Evolutionary conservation across 1,139 yeast genomes (phyloP).

Genomic region (Taphrina pruni): DNA sequence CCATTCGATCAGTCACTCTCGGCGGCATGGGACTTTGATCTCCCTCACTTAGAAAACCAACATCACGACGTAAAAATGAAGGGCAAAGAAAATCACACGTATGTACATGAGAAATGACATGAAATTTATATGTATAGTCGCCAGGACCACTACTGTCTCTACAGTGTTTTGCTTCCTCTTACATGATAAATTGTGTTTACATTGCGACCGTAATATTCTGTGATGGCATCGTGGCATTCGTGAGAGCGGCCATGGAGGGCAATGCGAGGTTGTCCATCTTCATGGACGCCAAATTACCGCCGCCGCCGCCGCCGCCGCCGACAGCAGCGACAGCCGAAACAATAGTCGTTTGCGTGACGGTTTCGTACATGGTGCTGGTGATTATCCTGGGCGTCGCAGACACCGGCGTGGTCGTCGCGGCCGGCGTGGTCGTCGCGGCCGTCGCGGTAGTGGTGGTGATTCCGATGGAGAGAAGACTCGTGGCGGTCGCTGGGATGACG

Average conservation of each 20-base stretch:
- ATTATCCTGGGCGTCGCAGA: constrained; percentile 7
- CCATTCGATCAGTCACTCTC: constrained; percentile 70
- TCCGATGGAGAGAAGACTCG: constrained; percentile 6
- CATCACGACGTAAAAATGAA: no score
- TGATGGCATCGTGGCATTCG: not conserved
- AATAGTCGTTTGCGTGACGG: constrained; percentile 2
- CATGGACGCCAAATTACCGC: constrained; percentile 13
- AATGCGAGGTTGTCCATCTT: not conserved
- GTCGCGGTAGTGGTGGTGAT: not conserved
- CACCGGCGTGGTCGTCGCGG: not conserved
- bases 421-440: not conserved
- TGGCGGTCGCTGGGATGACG: constrained; percentile 29
- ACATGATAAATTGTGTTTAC: not conserved
- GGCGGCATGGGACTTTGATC: constrained; percentile 19
- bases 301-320: not conserved
- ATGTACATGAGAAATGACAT: not conserved
- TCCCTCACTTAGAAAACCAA: not conserved
- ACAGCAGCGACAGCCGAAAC: not conserved
- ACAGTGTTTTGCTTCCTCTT: not conserved
- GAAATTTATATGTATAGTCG: not conserved
- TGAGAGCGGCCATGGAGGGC: constrained; percentile 12
- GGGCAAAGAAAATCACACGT: no score
- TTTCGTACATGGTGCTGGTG: constrained; percentile 9
- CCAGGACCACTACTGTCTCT: not conserved
- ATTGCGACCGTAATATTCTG: not conserved